Evolutionary conservation across 148 eudicot genomes (phyloP), one percentile per base, ranked within the genome.

Genomic region (Fagopyrum esculentum): DNA sequence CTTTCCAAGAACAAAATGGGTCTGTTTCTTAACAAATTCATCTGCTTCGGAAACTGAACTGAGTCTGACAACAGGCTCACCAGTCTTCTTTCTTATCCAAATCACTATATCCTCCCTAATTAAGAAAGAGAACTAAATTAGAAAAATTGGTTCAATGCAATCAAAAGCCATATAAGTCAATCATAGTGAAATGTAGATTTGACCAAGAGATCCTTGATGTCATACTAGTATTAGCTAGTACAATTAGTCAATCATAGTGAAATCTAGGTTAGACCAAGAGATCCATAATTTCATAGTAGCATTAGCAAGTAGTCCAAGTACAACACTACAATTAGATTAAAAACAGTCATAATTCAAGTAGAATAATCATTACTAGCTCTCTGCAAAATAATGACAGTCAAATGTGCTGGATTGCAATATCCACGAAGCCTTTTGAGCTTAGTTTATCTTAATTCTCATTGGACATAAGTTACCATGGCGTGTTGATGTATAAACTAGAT

Each of bases 41-140:
- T 86, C 85, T 54, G 95, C 97, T 60, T 86, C 91, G 29, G 60
- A 48, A 47, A 80, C 90, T 17, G 95, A 87, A 71, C 49, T 78
- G 78, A 93, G 76, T 80, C 86, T 84, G 76, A 86, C 78, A 54
- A 93, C 89, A 71, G 98, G 95, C 17, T 78, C 81, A 26, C 98
- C 95, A 0, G 93, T 86, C 85, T 91, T 93, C 93, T 93, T 93
- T 74, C 88, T 85, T 47, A 84, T 85, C 98, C 98, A 93, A 68
- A 86, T 79, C 88, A 93, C 93, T 59, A 93, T 88, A 66, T 91
- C 95, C 87, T 91, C 88, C 87, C 98, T 93, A 78, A 73, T 76
- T 55, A 35, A 47, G 55, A 70, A 70, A 4, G 11, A 74, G 78
- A 50, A 15, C 51, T 54, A 78, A 75, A 45, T 59, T 43, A 75